phyloP scores from a whole-genome alignment of 176 grass and related monocot species.

The Stipa capillata region DNA sequence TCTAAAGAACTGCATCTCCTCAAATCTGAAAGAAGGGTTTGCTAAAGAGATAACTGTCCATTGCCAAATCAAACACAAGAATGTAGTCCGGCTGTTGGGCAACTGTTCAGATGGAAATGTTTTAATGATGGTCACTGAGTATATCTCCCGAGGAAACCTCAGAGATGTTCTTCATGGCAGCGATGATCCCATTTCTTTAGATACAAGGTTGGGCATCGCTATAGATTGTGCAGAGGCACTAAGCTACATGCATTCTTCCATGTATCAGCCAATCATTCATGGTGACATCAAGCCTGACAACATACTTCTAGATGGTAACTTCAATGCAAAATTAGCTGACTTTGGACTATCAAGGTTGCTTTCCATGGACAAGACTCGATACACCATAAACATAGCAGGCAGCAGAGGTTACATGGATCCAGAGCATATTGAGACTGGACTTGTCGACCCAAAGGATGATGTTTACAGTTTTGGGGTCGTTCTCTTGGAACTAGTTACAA shows the following conservation, averaged over 20 bases:
- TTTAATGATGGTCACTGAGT: neutral
- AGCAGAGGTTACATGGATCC: slow-evolving; percentile 15
- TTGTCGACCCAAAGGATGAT: neutral
- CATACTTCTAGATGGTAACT: slow-evolving; percentile 5
- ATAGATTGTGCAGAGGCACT: neutral
- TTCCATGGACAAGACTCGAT: neutral
- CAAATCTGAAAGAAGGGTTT: neutral
- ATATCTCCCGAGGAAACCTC: neutral
- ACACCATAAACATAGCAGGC: neutral
- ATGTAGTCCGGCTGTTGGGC: neutral
- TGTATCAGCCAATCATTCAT: neutral
- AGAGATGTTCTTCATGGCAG: neutral
- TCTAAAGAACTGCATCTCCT: neutral
- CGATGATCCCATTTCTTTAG: neutral
- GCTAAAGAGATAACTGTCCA: neutral
- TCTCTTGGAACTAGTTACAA: slow-evolving; percentile 10
- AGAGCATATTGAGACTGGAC: neutral
- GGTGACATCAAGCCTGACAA: neutral
- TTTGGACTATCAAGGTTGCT: slow-evolving; percentile 15
- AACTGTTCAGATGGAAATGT: neutral
- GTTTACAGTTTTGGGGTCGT: slow-evolving; percentile 21
- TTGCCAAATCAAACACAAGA: neutral
- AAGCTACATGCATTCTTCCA: neutral
- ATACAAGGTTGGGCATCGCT: neutral
- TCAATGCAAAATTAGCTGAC: neutral